Percentiles rank a stretch among this genome's conserved stretches.
These are phyloP conservation scores for Paraconiothyrium sp. DNA, from an alignment of 2,329 filamentous ascomycete species.

Conservation along the genomic window DNA sequence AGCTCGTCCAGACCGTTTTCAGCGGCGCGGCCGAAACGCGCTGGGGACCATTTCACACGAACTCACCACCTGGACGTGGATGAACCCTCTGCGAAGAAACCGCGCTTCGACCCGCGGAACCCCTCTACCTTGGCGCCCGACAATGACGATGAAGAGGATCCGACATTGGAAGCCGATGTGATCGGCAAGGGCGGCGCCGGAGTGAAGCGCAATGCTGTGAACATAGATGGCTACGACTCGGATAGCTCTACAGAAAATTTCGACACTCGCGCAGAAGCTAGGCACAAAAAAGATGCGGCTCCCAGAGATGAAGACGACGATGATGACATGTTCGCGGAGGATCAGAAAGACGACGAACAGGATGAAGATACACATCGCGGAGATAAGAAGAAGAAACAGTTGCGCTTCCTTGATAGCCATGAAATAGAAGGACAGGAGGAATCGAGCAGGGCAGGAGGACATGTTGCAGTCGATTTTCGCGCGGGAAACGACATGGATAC, in stretches of 20 bases:
- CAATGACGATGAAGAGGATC: slow-evolving; percentile 76
- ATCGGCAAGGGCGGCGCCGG: slow-evolving; percentile 78
- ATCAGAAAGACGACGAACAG: slow-evolving; percentile 66
- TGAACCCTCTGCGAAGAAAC: slow-evolving; percentile 72
- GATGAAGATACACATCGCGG: slow-evolving; percentile 61
- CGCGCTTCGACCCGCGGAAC: slow-evolving; percentile 93
- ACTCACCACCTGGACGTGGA: slow-evolving; percentile 71
- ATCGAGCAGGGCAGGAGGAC: slow-evolving; percentile 76
- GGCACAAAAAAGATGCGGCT: slow-evolving; percentile 55
- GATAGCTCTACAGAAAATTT: slow-evolving; percentile 94
- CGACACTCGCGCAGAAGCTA: slow-evolving; percentile 73
- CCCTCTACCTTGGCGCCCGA: slow-evolving; percentile 90
- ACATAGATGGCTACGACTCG: slow-evolving; percentile 95
- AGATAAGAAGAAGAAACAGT: slow-evolving; percentile 69
- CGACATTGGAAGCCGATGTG: slow-evolving; percentile 87
- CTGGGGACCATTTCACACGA: slow-evolving; percentile 81
- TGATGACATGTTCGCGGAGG: slow-evolving; percentile 84
- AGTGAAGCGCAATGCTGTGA: slow-evolving; percentile 92
- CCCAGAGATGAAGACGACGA: slow-evolving; percentile 64
- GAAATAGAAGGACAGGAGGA: slow-evolving; percentile 84
- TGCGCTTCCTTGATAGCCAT: slow-evolving; percentile 67
- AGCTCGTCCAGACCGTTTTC: slow-evolving; percentile 40
- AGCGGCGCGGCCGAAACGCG: slow-evolving; percentile 82
- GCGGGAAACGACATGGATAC: slow-evolving; percentile 48
- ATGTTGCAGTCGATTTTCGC: slow-evolving; percentile 69